phyloP scores from a whole-genome alignment of 2,329 filamentous ascomycete species.

The Leptographium wingfieldii region DNA sequence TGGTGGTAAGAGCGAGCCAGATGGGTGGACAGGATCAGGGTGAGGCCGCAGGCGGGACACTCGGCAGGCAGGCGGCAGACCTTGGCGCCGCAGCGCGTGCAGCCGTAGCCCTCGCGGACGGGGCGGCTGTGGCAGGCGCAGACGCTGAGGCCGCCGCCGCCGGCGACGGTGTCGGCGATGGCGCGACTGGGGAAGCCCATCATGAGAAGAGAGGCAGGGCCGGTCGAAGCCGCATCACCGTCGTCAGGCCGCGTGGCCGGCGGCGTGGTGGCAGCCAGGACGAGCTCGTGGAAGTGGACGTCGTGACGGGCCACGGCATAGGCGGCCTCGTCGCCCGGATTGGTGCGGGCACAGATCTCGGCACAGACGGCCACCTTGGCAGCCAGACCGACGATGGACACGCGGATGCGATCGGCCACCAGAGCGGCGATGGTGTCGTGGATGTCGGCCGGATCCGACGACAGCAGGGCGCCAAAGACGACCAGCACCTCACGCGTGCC shows the following conservation, averaged over 20 bases:
- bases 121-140: constrained; percentile 87
- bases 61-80: constrained; percentile 84
- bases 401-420: constrained; percentile 70
- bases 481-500: constrained; percentile 88
- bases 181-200: constrained; percentile 94
- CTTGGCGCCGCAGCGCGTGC: constrained; percentile 76
- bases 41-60: constrained; percentile 83
- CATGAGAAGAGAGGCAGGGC: constrained; percentile 57
- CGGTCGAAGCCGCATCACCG: not conserved
- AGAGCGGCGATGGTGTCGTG: constrained; percentile 75
- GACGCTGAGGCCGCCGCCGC: constrained; percentile 54
- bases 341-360: constrained; percentile 79
- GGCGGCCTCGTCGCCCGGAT: constrained; percentile 42
- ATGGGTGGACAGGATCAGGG: constrained; percentile 87
- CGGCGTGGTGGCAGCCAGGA: constrained; percentile 79
- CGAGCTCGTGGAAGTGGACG: constrained; percentile 75
- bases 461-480: constrained; percentile 80
- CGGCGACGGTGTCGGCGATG: constrained; percentile 49
- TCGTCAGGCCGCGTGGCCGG: constrained; percentile 46
- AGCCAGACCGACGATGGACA: constrained; percentile 79
- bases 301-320: constrained; percentile 84
- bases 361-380: constrained; percentile 87
- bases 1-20: constrained; percentile 89
- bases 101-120: constrained; percentile 74
- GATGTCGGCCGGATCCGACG: constrained; percentile 88